Conservation (phyloP, 2,329 filamentous ascomycete species). For the Cercospora sp. region DNA sequence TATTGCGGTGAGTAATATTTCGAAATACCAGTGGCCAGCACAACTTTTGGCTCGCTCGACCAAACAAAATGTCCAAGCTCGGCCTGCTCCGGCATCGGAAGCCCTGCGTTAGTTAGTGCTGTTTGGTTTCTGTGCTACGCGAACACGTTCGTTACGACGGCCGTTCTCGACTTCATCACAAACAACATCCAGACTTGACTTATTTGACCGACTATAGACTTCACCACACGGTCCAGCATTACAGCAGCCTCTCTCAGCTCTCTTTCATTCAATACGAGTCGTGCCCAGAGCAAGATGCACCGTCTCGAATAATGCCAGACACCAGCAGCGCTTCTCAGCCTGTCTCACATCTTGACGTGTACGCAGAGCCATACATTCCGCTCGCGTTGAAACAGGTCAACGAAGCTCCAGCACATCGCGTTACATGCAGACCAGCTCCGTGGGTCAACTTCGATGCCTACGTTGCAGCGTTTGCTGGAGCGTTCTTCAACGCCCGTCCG, state of each 20-base stretch:
- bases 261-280: background rate
- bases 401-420: conserved; percentile 13
- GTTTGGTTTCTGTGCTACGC: background rate
- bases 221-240: background rate
- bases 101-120: background rate
- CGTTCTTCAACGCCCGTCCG: background rate
- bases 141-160: background rate
- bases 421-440: conserved; percentile 16
- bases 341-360: conserved; percentile 23
- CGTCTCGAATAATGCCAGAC: background rate
- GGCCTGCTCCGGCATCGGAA: background rate
- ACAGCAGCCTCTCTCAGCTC: background rate
- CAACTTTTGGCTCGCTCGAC: background rate
- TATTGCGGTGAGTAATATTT: conserved; percentile 10
- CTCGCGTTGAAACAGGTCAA: conserved; percentile 21
- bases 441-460: conserved; percentile 22
- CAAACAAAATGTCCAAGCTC: conserved; percentile 1
- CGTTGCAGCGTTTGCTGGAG: conserved; percentile 19
- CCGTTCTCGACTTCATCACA: background rate
- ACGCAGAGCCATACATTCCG: conserved; percentile 31
- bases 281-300: background rate
- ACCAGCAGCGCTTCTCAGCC: background rate
- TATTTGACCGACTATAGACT: background rate
- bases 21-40: conserved; percentile 4
- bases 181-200: background rate